Base-by-base conservation (phyloP, 2,329 filamentous ascomycete genomes). In the Neofusicoccum laricinum region DNA sequence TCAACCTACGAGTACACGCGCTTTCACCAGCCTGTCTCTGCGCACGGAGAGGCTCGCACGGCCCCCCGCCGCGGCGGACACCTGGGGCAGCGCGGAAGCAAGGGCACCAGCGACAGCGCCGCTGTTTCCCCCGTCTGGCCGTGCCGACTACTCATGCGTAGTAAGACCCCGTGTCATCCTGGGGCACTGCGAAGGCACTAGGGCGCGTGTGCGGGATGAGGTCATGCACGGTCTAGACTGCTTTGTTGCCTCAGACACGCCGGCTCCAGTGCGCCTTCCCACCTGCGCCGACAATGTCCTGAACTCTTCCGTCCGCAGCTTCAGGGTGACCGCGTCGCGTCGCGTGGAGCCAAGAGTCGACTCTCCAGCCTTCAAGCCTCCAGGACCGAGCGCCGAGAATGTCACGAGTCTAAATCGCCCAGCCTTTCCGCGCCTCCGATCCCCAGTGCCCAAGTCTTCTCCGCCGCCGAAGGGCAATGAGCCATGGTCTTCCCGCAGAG, bases 181-280 rank as follows among this genome's bases (percentile, higher is more conserved):
- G 6, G 25, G 21, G 25, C 21, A 4, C 19, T 48, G 45, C n/a
- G n/a, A n/a, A n/a, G n/a, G n/a, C n/a, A n/a, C n/a, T n/a, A 30
- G 17, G 17, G 17, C 7, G 43, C 17, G 46, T 21, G 11, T 30
- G 36, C 25, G 8, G 38, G 10, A 30, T 46, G 40, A 46, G 40
- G 40, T 34, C 53, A 58, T 34, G 40, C 40, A 10, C n/a, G 25
- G 55, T 15, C 55, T 59, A 59, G 55, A 46, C 41, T 59, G 55
- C 41, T 59, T 46, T 59, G 41, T 59, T 59, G 40, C 55, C 55
- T 30, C 55, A 48, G 25, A 59, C 55, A 46, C 55, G 25, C 55
- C 21, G 14, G n/a, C 55, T 15, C 41, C 14, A 58, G 53, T 17
- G 53, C 53, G 38, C 38, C 51, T 55, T 17, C 51, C 36, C n/a